phyloP scores from a whole-genome alignment of 164 flowering plant species.

The Echeveria elegans region DNA sequence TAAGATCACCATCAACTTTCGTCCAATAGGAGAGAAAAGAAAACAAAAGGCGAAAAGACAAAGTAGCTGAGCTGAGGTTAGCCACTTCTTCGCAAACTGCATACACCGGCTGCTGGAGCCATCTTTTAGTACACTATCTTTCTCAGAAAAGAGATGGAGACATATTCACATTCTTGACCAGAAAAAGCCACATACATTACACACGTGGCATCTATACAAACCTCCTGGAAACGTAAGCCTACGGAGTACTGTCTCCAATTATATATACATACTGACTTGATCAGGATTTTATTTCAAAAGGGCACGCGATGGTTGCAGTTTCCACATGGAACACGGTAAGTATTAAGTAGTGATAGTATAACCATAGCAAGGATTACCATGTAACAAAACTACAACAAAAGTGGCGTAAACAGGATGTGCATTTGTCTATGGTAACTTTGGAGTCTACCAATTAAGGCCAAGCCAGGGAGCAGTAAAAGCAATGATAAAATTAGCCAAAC shows the following conservation, averaged over 20 bases:
- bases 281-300: not conserved
- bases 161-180: not conserved
- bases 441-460: not conserved
- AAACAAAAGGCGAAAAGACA: not conserved
- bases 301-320: not conserved
- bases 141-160: conserved; percentile 3
- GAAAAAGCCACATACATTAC: not conserved
- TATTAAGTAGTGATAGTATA: too few species aligned
- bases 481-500: conserved; percentile 1
- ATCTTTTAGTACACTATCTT: not conserved
- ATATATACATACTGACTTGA: not conserved
- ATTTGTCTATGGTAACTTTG: not conserved
- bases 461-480: not conserved
- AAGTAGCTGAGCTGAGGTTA: conserved; percentile 6
- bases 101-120: not conserved
- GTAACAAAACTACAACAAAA: not conserved
- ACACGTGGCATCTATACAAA: not conserved
- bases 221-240: conserved; percentile 1
- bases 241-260: not conserved
- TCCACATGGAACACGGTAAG: not conserved
- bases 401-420: not conserved
- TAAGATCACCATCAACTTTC: conserved; percentile 6
- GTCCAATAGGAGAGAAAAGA: not conserved
- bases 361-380: not conserved
- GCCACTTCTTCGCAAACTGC: not conserved